Evolutionary conservation across 345 rosid genomes (phyloP).

Genomic region (Populus euphratica): DNA sequence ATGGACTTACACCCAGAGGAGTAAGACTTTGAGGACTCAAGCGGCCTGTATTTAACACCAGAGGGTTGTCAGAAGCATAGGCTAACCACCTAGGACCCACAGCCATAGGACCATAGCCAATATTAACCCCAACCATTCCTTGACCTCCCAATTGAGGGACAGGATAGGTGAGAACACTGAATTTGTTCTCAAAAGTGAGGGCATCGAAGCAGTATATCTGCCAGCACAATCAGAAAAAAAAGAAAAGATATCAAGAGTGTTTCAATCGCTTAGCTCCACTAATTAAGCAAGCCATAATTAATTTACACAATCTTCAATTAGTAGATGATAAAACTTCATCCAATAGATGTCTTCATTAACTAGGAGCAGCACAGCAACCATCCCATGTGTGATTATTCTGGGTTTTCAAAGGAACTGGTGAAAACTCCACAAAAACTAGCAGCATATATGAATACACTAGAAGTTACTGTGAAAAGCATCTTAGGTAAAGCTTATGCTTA

Average conservation of each 20-base stretch:
- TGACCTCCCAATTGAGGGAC: slow-evolving; percentile 83
- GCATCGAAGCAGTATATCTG: slow-evolving; percentile 99
- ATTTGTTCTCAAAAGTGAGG: slow-evolving; percentile 83
- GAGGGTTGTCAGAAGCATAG: slow-evolving; percentile 81
- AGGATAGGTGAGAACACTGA: slow-evolving; percentile 89
- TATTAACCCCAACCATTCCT: slow-evolving; percentile 64
- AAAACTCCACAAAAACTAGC: not conserved
- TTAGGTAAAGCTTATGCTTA: slow-evolving; percentile 31
- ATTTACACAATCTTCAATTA: slow-evolving; percentile 1
- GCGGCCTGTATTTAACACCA: slow-evolving; percentile 71
- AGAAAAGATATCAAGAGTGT: slow-evolving; percentile 7
- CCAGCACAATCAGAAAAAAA: slow-evolving; percentile 22
- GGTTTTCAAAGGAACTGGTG: not conserved
- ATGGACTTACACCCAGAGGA: slow-evolving; percentile 90
- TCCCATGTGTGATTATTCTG: slow-evolving; percentile 7
- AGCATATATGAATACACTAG: not conserved
- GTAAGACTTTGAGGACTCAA: slow-evolving; percentile 92
- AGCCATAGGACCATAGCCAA: slow-evolving; percentile 98
- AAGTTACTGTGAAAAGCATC: slow-evolving; percentile 4
- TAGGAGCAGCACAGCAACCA: slow-evolving; percentile 11
- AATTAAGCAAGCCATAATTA: slow-evolving; percentile 9
- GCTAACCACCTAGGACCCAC: slow-evolving; percentile 97
- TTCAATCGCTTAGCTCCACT: slow-evolving; percentile 7
- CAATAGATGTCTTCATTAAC: slow-evolving; percentile 9
- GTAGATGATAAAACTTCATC: slow-evolving; percentile 4